These are phyloP conservation scores for Xenoacremonium recifei DNA, from an alignment of 2,329 filamentous ascomycete species.

Conservation along the genomic window DNA sequence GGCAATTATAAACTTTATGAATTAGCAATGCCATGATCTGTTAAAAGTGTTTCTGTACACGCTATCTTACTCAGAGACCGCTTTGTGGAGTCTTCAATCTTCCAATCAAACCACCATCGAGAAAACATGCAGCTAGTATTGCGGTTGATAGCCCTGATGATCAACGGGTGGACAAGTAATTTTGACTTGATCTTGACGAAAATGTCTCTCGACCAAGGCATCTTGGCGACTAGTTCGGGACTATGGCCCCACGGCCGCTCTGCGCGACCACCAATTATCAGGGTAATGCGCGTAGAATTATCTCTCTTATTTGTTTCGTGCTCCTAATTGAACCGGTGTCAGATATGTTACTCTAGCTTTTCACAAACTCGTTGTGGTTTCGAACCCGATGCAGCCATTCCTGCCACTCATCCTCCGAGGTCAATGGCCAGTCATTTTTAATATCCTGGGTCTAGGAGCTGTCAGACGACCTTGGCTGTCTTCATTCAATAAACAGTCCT, in stretches of 20 bases:
- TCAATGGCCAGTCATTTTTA: background rate
- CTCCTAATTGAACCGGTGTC: too few relatives aligned
- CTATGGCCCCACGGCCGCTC: background rate
- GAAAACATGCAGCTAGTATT: conserved; percentile 13
- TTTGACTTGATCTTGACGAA: background rate
- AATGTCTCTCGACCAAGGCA: conserved; percentile 1
- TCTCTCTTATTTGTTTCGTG: background rate
- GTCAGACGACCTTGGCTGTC: too few relatives aligned
- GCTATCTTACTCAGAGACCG: conserved; percentile 1
- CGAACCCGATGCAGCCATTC: conserved; percentile 1
- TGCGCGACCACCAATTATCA: conserved; percentile 1
- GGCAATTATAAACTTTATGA: conserved; percentile 11
- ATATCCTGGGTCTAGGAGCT: background rate
- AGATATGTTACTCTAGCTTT: too few relatives aligned
- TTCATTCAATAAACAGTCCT: background rate
- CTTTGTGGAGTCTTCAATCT: background rate
- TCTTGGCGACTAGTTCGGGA: background rate
- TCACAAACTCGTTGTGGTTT: background rate
- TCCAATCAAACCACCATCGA: conserved; percentile 2
- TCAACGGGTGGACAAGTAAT: conserved; percentile 5
- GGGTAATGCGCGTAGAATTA: background rate
- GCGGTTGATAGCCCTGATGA: conserved; percentile 10
- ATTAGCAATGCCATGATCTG: background rate
- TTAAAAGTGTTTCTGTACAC: background rate
- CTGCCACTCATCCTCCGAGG: background rate